phyloP scores from a whole-genome alignment of 108 stramenopile genomes.

The Hondaea fermentalgiana region DNA sequence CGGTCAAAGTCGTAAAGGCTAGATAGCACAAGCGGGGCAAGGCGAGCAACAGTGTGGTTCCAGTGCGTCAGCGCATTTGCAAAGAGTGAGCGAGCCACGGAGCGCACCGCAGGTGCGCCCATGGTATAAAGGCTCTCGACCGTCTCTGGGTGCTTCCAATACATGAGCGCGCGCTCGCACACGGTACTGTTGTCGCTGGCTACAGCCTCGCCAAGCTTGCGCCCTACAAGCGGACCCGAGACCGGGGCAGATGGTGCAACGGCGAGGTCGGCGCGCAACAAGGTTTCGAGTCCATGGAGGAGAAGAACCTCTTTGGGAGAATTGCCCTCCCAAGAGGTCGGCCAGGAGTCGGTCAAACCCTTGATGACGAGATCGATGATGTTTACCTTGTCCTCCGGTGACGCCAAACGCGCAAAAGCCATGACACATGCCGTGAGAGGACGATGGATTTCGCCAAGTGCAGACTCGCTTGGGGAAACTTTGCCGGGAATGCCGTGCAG shows the following conservation, averaged over 20 bases:
- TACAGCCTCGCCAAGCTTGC: constrained; percentile 29
- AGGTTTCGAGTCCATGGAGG: constrained; percentile 42
- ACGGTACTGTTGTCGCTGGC: constrained; percentile 38
- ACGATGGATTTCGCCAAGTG: not conserved
- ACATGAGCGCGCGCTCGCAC: constrained; percentile 36
- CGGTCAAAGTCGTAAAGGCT: not conserved
- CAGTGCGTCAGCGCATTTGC: constrained; percentile 38
- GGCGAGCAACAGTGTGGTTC: constrained; percentile 52
- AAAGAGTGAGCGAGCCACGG: not conserved
- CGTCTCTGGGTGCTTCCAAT: constrained; percentile 32
- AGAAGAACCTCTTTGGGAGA: constrained; percentile 53
- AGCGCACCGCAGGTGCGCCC: not conserved
- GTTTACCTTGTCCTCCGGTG: not conserved
- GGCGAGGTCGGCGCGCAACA: constrained; percentile 13
- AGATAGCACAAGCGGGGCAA: constrained; percentile 6
- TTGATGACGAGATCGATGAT: not conserved
- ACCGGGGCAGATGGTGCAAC: not conserved
- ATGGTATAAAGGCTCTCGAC: constrained; percentile 10
- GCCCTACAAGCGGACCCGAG: not conserved
- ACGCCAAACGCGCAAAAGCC: not conserved
- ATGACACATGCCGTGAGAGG: not conserved
- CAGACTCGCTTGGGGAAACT: not conserved
- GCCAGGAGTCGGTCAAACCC: constrained; percentile 29
- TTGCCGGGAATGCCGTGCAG: not conserved
- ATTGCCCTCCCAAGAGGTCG: constrained; percentile 39